Base-by-base conservation (phyloP, 805 yeast genomes). In the Helenozyma rhizophorensis region DNA sequence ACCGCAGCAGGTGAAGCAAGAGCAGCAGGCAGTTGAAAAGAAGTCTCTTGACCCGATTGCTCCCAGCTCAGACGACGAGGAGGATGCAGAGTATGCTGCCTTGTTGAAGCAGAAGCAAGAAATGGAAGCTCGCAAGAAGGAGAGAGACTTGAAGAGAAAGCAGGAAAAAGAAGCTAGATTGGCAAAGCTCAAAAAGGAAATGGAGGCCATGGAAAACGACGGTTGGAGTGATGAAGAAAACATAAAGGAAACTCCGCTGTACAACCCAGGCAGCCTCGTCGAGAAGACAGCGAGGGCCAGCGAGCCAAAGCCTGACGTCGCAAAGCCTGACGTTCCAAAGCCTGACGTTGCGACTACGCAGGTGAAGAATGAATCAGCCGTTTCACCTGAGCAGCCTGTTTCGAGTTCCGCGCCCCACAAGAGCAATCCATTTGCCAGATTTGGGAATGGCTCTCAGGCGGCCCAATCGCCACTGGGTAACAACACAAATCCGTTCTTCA, bases 151-250 rank as follows among this genome's bases (percentile, higher is more conserved):
- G 39, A 74, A 70, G 53, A 78, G 71, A 53, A 72, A 72, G 42
- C 68, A 68, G 21, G 80, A 74, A 7, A 78, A 74, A 47, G 84
- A 77, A 40, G 81, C 74, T 9, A 65, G 78, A 42, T 47, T 77
- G 34, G 83, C 80, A 2, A 68, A 70, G 40, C 56, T 80, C 33
- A 76, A 71, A 45, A 70, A 65, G 39, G 82, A 79, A 49, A 72
- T 80, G 70, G 80, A 70, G 25, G 59, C 54, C 32, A 52, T 51
- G 32, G 57, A 60, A 27, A 44, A 40, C 15, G 47, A 49, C 8
- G 47, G 30, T n/a, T 42, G 47, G 47, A 54, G 55, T 23, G 60
- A 58, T 13, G 71, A 67, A 9, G 71, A 67, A 6, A 27, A 23
- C n/a, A 18, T 33, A 6, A 27, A 15, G 13, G 54, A 19, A 42